Conservation (phyloP, 805 yeast species). For the Ogataea trehalophila region DNA sequence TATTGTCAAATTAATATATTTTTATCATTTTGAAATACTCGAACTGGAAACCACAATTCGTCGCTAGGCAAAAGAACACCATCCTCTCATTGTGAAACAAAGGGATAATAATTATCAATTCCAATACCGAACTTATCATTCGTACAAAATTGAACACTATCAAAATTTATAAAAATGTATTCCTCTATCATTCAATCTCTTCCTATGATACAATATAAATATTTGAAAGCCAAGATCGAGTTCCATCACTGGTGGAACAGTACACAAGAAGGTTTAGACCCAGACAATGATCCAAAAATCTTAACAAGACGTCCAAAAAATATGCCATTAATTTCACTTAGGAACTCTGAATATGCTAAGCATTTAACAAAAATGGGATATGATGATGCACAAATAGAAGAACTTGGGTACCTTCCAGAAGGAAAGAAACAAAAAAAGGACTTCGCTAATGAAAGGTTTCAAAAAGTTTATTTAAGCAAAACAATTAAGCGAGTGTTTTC, state of each 20-base stretch:
- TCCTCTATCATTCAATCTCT: no score
- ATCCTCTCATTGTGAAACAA: no score
- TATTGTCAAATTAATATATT: no score
- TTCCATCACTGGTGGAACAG: constrained; percentile 27
- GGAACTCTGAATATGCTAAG: constrained; percentile 21
- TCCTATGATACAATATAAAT: constrained; percentile 14
- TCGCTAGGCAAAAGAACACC: no score
- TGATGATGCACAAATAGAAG: constrained; percentile 1
- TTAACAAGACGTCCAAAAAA: constrained; percentile 23
- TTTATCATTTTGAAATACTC: no score
- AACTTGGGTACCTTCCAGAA: neutral
- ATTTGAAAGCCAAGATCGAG: constrained; percentile 17
- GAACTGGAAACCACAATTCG: no score
- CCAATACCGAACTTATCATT: no score
- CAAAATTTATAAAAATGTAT: no score
- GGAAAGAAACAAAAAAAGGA: neutral
- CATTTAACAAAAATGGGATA: constrained; percentile 10
- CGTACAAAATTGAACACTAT: no score
- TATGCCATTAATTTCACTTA: constrained; percentile 23
- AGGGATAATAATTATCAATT: no score
- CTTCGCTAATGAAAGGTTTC: neutral
- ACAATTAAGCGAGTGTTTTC: neutral
- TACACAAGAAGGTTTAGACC: constrained; percentile 15
- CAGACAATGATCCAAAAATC: constrained; percentile 18
- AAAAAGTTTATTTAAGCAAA: neutral